Percentiles rank a stretch among this genome's conserved stretches.
Evolutionary conservation across 805 yeast species (phyloP).

Genomic region (Cyberlindnera bimundalis): DNA sequence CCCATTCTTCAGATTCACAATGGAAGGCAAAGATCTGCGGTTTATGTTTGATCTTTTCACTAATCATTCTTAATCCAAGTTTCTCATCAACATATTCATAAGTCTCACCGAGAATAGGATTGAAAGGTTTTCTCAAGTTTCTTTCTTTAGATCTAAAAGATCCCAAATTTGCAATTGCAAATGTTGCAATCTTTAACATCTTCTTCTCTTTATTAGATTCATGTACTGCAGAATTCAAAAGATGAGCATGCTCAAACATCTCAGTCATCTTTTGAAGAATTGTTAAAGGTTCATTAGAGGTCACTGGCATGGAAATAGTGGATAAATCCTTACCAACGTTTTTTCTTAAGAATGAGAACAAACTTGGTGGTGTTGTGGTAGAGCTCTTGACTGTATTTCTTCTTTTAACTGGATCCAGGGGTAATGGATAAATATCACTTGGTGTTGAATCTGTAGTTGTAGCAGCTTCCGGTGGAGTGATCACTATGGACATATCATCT

Average conservation of each 20-base stretch:
- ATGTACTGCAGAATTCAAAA: constrained; percentile 58
- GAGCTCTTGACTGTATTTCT: constrained; percentile 58
- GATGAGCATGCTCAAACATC: constrained; percentile 66
- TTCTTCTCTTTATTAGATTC: constrained; percentile 49
- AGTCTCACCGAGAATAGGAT: constrained; percentile 92
- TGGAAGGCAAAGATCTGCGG: constrained; percentile 83
- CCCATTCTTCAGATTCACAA: constrained; percentile 75
- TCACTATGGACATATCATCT: constrained; percentile 17
- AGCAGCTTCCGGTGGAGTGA: constrained; percentile 1
- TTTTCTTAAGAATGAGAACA: constrained; percentile 75
- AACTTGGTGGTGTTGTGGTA: constrained; percentile 71
- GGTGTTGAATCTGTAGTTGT: neutral
- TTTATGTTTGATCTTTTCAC: constrained; percentile 86
- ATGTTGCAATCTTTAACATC: constrained; percentile 68
- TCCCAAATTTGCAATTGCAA: constrained; percentile 75
- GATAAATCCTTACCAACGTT: constrained; percentile 90
- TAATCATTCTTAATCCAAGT: constrained; percentile 63
- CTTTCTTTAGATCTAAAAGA: constrained; percentile 71
- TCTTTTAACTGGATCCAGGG: constrained; percentile 42
- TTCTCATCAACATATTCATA: constrained; percentile 87
- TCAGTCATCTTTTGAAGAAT: constrained; percentile 80
- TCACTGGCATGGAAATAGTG: constrained; percentile 88
- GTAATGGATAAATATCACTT: constrained; percentile 64
- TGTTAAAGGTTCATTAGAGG: constrained; percentile 87
- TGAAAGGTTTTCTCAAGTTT: constrained; percentile 84